Base-by-base conservation (phyloP, 768 basidiomycete species). In the Lentinula detonsa region DNA sequence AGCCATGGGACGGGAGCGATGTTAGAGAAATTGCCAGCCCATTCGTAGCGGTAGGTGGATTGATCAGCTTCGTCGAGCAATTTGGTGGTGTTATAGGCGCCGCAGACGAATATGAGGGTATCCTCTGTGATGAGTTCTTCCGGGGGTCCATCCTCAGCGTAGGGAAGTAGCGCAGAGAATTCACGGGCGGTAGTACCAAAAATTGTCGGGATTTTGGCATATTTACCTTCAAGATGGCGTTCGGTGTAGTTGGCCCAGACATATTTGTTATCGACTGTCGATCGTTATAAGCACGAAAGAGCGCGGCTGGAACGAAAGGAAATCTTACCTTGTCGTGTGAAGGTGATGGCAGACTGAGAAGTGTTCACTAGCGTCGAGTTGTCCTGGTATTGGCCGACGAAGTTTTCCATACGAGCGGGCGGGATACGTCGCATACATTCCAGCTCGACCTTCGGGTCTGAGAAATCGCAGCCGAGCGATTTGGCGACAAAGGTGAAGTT, bases 391-490 rank as follows among this genome's bases (percentile, higher is more conserved):
- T 65, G 59, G 16, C 61, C 64, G 21, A 65, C 13, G 16, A 65
- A 65, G 21, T 62, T 62, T 53, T 62, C 61, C 21, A 65, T 57
- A 37, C 21, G 31, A 18, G 48, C 42, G 5, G 60, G 35, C 3
- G 61, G 57, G 13, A 65, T 34, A 18, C 5, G 54, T 3, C 64
- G 46, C 61, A 65, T 62, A 58, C 64, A 65, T 23, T 62, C 64
- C 35, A 62, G 48, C 33, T 65, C 64, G 1, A 51, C 39, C 1
- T 31, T 56, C 7, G 43, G 39, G 21, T 61, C 51, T 13, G 55
- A 40, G 46, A 59, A 57, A 43, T 62, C 64, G 31, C 64, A 65
- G 8, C 61, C 64, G 13, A 62, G 57, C 3, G 54, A 52, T 18
- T 33, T 52, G 7, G 64, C 64, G 23, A 65, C 55, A 21, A 65